Percentiles rank a stretch among this genome's conserved stretches.
Conservation (phyloP, 2,329 filamentous ascomycete species). For the Fulvia fulva region DNA sequence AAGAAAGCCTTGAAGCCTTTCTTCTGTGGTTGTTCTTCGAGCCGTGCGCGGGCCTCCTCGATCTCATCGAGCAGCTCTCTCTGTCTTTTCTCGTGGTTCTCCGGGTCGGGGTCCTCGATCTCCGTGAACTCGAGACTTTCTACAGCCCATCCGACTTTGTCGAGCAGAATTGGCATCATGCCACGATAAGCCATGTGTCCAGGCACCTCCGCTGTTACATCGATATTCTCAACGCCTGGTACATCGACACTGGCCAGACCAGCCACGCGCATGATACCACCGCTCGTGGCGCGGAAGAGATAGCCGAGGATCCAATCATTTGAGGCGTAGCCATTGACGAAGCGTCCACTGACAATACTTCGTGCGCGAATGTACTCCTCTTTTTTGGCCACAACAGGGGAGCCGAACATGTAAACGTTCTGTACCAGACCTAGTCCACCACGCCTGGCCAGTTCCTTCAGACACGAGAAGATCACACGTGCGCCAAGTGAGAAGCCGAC, state of each 20-base stretch:
- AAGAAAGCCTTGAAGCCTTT: conserved; percentile 70
- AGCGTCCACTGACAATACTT: conserved; percentile 84
- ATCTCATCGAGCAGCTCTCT: conserved; percentile 94
- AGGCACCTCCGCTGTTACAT: conserved; percentile 78
- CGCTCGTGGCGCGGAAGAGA: conserved; percentile 88
- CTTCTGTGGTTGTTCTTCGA: conserved; percentile 72
- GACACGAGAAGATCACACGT: conserved; percentile 85
- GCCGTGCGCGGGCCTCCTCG: conserved; percentile 82
- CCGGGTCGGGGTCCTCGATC: conserved; percentile 95
- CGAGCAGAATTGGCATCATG: conserved; percentile 82
- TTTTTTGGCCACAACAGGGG: conserved; percentile 83
- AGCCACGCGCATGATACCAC: conserved; percentile 83
- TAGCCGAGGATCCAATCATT: conserved; percentile 97
- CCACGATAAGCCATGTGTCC: conserved; percentile 96
- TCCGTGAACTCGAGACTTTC: conserved; percentile 92
- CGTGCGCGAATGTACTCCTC: conserved; percentile 81
- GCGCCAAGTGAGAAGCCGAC: conserved; percentile 93
- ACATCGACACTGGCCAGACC: conserved; percentile 77
- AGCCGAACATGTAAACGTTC: conserved; percentile 93
- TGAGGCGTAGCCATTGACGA: conserved; percentile 88
- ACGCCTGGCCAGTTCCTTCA: conserved; percentile 79
- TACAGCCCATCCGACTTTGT: conserved; percentile 85
- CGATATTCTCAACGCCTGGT: conserved; percentile 81
- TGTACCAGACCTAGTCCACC: conserved; percentile 85
- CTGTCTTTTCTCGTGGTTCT: conserved; percentile 82